Evolutionary conservation across 73 alveolate genomes (phyloP).

Genomic region (Paramecium biaurelia): DNA sequence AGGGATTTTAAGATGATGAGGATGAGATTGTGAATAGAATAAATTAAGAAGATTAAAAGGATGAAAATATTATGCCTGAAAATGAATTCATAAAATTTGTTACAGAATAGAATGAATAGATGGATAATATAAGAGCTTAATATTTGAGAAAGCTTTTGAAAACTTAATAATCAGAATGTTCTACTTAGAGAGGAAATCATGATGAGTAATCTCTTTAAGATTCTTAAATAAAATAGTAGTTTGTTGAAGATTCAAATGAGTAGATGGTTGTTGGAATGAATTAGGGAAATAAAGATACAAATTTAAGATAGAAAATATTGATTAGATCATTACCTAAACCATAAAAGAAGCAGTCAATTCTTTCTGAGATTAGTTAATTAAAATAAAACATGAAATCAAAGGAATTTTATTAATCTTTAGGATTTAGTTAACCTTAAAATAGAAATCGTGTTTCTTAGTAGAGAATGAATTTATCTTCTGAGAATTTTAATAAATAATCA

Average conservation of each 20-base stretch:
- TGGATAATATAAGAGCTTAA: neutral
- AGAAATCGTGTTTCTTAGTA: neutral
- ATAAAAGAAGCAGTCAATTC: neutral
- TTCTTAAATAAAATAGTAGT: neutral
- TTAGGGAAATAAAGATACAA: neutral
- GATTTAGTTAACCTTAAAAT: neutral
- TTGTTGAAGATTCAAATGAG: neutral
- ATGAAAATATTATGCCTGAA: neutral
- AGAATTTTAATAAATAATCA: neutral
- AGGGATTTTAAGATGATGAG: neutral
- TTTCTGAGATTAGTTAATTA: conserved; percentile 1
- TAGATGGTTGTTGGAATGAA: neutral
- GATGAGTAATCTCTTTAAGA: neutral
- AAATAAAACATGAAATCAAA: conserved; percentile 22
- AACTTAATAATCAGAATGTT: neutral
- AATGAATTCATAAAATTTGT: neutral
- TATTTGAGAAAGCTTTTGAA: neutral
- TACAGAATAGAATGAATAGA: conserved; percentile 10
- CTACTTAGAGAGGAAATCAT: neutral
- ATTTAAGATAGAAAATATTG: neutral
- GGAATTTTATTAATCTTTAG: conserved; percentile 14
- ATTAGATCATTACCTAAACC: conserved; percentile 24
- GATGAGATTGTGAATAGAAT: neutral
- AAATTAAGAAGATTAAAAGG: neutral
- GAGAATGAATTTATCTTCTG: conserved; percentile 29